Evolutionary conservation across 2,329 filamentous ascomycete species (phyloP).

Genomic region (Sarocladiaceae sp.): DNA sequence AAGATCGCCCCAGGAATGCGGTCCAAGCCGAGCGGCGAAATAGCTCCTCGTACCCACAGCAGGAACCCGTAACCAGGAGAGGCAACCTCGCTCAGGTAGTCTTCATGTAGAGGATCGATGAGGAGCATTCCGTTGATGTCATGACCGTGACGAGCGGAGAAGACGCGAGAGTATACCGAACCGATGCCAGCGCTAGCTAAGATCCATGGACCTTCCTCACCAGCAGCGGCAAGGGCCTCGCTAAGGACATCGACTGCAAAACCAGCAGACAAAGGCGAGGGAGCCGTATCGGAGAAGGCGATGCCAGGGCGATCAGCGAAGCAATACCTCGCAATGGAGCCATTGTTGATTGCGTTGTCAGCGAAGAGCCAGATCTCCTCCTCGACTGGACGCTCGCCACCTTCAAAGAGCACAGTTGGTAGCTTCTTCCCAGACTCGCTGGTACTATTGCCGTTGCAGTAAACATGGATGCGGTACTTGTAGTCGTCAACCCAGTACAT

Average conservation of each 20-base stretch:
- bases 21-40: conserved; percentile 84
- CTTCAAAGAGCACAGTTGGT: conserved; percentile 85
- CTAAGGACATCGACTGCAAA: conserved; percentile 89
- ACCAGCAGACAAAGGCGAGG: conserved; percentile 86
- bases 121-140: conserved; percentile 76
- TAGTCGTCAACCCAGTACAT: conserved; percentile 75
- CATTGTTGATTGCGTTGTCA: conserved; percentile 69
- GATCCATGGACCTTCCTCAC: conserved; percentile 85
- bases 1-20: conserved; percentile 77
- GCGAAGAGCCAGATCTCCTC: conserved; percentile 77
- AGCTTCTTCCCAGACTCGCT: conserved; percentile 45
- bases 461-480: conserved; percentile 84
- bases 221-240: conserved; percentile 75
- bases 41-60: conserved; percentile 80
- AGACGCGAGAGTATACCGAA: conserved; percentile 85
- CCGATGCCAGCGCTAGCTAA: conserved; percentile 83
- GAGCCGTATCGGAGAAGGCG: conserved; percentile 84
- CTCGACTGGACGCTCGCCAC: conserved; percentile 75
- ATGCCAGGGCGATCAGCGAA: conserved; percentile 92
- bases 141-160: conserved; percentile 75
- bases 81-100: conserved; percentile 67
- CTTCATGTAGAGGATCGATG: conserved; percentile 86
- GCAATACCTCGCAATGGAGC: conserved; percentile 84
- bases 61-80: conserved; percentile 69
- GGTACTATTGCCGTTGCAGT: conserved; percentile 70